Base-by-base conservation (phyloP, 257 asterid species). In the Petunia secreta region DNA sequence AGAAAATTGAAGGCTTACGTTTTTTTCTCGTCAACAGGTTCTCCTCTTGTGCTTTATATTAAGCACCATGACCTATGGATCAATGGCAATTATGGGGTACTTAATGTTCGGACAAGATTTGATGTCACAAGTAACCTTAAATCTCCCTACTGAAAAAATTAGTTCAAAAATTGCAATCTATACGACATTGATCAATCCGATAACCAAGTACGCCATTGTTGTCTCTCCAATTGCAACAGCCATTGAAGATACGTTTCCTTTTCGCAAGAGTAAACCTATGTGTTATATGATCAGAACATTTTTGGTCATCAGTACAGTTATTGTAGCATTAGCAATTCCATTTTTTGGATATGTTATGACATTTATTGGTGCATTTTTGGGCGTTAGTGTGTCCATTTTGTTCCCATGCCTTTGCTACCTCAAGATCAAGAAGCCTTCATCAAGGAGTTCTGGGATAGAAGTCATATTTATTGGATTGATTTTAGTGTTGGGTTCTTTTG, bases 131-230 rank as follows among this genome's bases (percentile, higher is more conserved):
- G 40, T 69, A 16, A 69, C 77, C 6, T 59, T 91, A 75, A 90
- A 90, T 81, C 91, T 90, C 44, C 91, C 96, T 0, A 54, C 41
- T 0, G 34, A 60, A 14, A 80, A 80, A 11, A 15, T 84, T 38
- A 80, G 89, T 62, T 88, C 91, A 0, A 88, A 87, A 73, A 52
- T 91, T 0, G 91, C 91, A 0, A 91, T 91, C 65, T 90, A 88
- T 63, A 85, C 89, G 0, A 90, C 90, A 2, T 9, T 86, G 0
- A 73, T 86, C n/a, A 88, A 67, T 67, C 90, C 93, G 46, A 1
- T 44, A 46, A 69, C 41, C 8, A 46, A 69, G 16, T 46, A 69
- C 8, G 41, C 58, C 9, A n/a, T 69, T 16, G 58, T 46, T 3
- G 2, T 80, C 5, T 50, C 85, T 5, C 83, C 89, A 6, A 82